These are phyloP conservation scores for Licmophora abbreviata DNA, from an alignment of 108 stramenopile genomes.

Conservation along the genomic window DNA sequence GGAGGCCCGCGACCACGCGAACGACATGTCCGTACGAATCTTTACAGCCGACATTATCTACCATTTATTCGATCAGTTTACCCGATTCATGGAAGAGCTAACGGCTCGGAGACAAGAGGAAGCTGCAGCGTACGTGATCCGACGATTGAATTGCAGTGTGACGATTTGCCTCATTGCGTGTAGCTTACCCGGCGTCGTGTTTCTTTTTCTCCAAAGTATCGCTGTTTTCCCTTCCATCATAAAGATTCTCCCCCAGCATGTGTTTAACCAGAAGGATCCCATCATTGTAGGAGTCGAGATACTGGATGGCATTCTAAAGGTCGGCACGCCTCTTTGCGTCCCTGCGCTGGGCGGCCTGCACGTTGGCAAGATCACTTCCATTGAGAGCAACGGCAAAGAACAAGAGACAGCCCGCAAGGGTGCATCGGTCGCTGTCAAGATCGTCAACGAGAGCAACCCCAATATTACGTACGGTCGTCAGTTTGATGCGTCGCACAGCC, in stretches of 20 bases:
- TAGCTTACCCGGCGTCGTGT: background rate
- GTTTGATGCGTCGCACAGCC: constrained; percentile 87
- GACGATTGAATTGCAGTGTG: background rate
- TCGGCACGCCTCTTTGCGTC: constrained; percentile 97
- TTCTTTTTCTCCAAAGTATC: constrained; percentile 14
- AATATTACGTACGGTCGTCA: constrained; percentile 97
- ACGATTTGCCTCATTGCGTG: background rate
- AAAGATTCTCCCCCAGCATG: constrained; percentile 93
- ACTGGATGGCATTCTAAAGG: constrained; percentile 91
- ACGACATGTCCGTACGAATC: constrained; percentile 88
- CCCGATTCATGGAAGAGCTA: constrained; percentile 83
- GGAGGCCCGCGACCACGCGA: constrained; percentile 89
- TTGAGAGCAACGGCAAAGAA: constrained; percentile 89
- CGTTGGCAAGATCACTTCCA: constrained; percentile 92
- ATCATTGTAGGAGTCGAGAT: constrained; percentile 97
- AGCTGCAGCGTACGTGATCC: constrained; percentile 37
- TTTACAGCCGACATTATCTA: constrained; percentile 99
- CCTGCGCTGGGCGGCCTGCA: constrained; percentile 85
- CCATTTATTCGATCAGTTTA: constrained; percentile 98
- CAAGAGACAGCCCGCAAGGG: constrained; percentile 90
- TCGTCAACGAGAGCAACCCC: constrained; percentile 90
- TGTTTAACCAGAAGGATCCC: constrained; percentile 99
- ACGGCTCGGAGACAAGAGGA: constrained; percentile 73
- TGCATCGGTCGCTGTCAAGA: constrained; percentile 85
- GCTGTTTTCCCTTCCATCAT: constrained; percentile 87